These are phyloP conservation scores for Colletotrichum destructivum DNA, from an alignment of 2,329 filamentous ascomycete genomes.

Conservation along the genomic window DNA sequence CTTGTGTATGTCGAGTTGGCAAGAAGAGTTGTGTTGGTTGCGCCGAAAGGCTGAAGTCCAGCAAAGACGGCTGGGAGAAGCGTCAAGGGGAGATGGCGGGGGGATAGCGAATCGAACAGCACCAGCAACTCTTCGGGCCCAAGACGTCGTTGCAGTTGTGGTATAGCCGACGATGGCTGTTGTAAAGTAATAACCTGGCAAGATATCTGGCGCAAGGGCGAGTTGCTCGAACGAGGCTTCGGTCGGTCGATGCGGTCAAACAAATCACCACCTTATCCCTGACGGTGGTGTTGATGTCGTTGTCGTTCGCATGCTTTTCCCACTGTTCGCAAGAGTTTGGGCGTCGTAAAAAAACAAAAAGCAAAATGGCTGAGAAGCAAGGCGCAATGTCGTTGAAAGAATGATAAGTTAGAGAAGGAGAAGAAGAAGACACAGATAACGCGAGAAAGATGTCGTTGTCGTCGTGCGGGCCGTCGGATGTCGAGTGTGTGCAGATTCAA, in stretches of 20 bases:
- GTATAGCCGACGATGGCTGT: background rate
- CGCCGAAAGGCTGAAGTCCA: constrained; percentile 18
- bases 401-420: background rate
- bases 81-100: constrained; percentile 31
- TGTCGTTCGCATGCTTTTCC: constrained; percentile 40
- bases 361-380: background rate
- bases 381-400: constrained; percentile 19
- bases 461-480: constrained; percentile 9
- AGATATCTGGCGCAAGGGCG: background rate
- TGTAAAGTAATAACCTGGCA: constrained; percentile 2
- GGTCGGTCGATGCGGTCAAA: constrained; percentile 21
- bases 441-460: background rate
- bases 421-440: constrained; percentile 7
- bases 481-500: constrained; percentile 17
- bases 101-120: constrained; percentile 13
- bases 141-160: constrained; percentile 2
- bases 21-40: constrained; percentile 42
- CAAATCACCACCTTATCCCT: constrained; percentile 42
- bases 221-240: constrained; percentile 10
- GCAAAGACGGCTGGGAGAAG: constrained; percentile 30
- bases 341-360: constrained; percentile 5
- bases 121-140: constrained; percentile 21
- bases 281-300: constrained; percentile 28
- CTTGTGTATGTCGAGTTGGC: constrained; percentile 35
- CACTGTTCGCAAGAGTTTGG: constrained; percentile 23